Conservation (phyloP, 257 asterid genomes). For the Solanum bukasovii region DNA sequence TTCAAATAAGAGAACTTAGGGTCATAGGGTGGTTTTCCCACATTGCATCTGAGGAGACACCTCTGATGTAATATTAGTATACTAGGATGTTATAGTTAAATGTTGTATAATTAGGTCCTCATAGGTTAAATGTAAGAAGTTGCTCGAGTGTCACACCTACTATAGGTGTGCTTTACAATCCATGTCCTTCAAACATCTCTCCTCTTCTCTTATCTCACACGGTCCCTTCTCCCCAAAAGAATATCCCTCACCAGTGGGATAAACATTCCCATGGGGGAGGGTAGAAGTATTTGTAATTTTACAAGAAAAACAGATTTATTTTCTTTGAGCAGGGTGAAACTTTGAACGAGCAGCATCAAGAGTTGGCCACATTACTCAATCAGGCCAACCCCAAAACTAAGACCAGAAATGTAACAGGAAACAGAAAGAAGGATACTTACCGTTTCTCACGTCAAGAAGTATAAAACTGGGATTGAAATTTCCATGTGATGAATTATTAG, state of each 20-base stretch:
- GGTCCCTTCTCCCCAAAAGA: not conserved
- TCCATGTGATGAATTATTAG: slow-evolving; percentile 13
- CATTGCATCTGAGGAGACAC: not conserved
- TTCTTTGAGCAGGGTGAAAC: not conserved
- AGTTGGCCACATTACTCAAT: not conserved
- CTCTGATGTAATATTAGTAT: not conserved
- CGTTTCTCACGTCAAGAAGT: slow-evolving; percentile 89
- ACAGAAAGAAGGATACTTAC: slow-evolving; percentile 24
- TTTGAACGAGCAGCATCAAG: not conserved
- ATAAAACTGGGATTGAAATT: slow-evolving; percentile 22
- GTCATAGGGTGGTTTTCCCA: not conserved
- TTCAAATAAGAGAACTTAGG: not conserved
- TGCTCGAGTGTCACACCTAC: not conserved
- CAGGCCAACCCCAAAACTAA: not conserved
- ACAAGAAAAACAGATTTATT: not conserved
- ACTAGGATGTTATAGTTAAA: not conserved
- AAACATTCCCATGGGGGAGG: not conserved
- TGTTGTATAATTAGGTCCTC: not conserved
- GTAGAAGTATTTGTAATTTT: not conserved
- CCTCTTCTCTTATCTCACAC: not conserved
- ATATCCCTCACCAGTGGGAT: not conserved
- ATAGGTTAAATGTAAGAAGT: not conserved
- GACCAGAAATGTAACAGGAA: not conserved
- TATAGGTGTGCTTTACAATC: not conserved
- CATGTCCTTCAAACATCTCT: not conserved